Evolutionary conservation across 192 early-diverging fungal species (phyloP), one percentile per base, ranked within the genome.

Genomic region (Spizellomyces sp.): DNA sequence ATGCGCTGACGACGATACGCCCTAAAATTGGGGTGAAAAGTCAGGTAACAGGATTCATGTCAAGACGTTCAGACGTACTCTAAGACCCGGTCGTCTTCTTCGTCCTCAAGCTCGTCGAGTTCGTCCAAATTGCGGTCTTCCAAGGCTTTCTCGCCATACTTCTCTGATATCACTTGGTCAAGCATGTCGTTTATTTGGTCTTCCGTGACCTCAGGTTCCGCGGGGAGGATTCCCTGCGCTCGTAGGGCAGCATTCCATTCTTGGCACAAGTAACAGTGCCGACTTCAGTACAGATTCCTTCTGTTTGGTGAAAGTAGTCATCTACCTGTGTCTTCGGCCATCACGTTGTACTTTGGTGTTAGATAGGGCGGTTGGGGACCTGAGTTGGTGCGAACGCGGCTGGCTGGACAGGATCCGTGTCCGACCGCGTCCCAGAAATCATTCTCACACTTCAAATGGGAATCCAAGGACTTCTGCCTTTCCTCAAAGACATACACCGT

Each of bases 221-320:
- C 86, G 14, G 92, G 93, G 50, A 98, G 82, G 69, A 96, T 96
- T 19, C 95, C 97, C 66, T 92, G 90, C 50, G 87, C 92, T 60
- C 95, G 91, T 58, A 99, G 84, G 61, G 96, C 92, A 70, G 97
- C 95, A 81, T 99, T 96, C 95, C 96, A 87, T 71, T 87, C 84
- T 77, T 12, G 17, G 4, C 12, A 19, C 17, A 12, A 54, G 12
- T 54, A 54, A 54, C 14, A 54, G 27, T 19, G 50, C 12, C 17
- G 2, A 4, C 17, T n/a, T 54, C 50, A 54, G 50, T 54, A 54
- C 27, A 54, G 50, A 12, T 19, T 54, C 17, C 50, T 0, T n/a
- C 2, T n/a, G 2, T 54, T 12, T 19, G 12, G 4, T 19, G 17
- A 19, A n/a, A 54, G 2, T 54, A 19, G 50, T 54, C 12, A 19